These are phyloP conservation scores for Penicillium hesseltinei DNA, from an alignment of 2,329 filamentous ascomycete species.

Conservation along the genomic window DNA sequence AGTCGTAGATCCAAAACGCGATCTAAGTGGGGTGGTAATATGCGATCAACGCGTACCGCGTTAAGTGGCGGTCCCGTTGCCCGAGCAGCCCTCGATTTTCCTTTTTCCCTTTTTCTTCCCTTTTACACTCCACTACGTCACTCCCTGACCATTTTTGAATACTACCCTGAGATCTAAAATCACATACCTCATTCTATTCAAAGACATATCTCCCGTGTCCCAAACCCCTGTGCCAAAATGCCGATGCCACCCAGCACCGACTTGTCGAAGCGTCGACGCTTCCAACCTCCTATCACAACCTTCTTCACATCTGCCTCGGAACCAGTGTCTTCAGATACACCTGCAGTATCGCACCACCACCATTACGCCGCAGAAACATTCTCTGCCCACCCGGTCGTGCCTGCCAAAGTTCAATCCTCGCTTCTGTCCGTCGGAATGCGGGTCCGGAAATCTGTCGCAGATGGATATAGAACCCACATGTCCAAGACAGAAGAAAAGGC, in stretches of 20 bases:
- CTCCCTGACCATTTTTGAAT: background rate
- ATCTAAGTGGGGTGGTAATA: background rate
- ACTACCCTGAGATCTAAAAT: background rate
- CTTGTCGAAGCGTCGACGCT: slow-evolving; percentile 45
- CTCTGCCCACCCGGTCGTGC: slow-evolving; percentile 53
- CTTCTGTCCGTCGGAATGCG: slow-evolving; percentile 94
- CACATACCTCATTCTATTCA: background rate
- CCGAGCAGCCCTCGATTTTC: background rate
- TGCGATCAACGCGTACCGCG: slow-evolving; percentile 4
- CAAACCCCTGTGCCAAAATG: slow-evolving; percentile 15
- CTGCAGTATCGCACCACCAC: slow-evolving; percentile 38
- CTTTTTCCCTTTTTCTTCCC: background rate
- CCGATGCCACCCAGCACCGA: slow-evolving; percentile 14
- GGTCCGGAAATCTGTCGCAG: slow-evolving; percentile 85
- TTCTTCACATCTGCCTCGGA: slow-evolving; percentile 34
- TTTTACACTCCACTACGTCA: slow-evolving; percentile 5
- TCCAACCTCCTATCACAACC: slow-evolving; percentile 44
- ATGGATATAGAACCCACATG: slow-evolving; percentile 78
- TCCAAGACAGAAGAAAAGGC: slow-evolving; percentile 28
- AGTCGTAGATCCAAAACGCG: background rate
- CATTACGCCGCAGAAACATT: slow-evolving; percentile 43
- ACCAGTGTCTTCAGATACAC: slow-evolving; percentile 9
- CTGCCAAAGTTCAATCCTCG: slow-evolving; percentile 69
- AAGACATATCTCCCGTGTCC: background rate
- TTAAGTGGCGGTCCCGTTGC: slow-evolving; percentile 7